These are phyloP conservation scores for Rhazya stricta DNA, from an alignment of 257 asterid genomes.

Conservation along the genomic window DNA sequence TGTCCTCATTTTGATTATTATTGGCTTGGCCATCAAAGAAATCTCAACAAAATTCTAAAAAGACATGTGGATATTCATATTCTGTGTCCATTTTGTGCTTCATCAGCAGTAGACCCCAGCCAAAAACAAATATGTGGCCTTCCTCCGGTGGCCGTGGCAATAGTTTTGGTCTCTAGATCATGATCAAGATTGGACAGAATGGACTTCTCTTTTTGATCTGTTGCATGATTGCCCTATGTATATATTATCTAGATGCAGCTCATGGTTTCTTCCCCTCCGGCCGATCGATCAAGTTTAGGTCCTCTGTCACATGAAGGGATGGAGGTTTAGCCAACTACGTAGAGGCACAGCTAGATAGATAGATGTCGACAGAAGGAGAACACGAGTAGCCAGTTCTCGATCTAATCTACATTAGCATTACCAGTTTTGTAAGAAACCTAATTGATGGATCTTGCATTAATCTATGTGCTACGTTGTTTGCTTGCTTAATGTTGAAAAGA, in stretches of 20 bases:
- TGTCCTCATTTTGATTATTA: conserved; percentile 27
- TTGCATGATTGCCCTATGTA: neutral
- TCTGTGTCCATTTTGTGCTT: neutral
- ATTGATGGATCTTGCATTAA: neutral
- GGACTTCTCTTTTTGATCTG: conserved; percentile 9
- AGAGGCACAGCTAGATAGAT: too few relatives aligned
- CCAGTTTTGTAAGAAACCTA: neutral
- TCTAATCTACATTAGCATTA: neutral
- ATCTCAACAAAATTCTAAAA: conserved; percentile 2
- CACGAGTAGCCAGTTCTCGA: too few relatives aligned
- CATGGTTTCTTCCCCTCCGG: too few relatives aligned
- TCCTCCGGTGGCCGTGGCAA: neutral
- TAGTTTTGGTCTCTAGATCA: neutral
- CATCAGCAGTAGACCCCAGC: conserved; percentile 2
- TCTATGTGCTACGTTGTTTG: neutral
- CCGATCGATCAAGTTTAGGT: too few relatives aligned
- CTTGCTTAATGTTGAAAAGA: neutral
- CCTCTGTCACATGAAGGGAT: neutral
- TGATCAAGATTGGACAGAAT: conserved; percentile 10
- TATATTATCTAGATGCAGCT: neutral
- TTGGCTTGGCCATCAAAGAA: conserved; percentile 7
- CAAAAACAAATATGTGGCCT: conserved; percentile 9
- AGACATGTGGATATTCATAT: conserved; percentile 5
- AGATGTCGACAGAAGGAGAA: too few relatives aligned
- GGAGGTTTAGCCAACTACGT: too few relatives aligned